These are phyloP conservation scores for Saprolegnia parasitica DNA, from an alignment of 352 stramenopile genomes.

Conservation along the genomic window DNA sequence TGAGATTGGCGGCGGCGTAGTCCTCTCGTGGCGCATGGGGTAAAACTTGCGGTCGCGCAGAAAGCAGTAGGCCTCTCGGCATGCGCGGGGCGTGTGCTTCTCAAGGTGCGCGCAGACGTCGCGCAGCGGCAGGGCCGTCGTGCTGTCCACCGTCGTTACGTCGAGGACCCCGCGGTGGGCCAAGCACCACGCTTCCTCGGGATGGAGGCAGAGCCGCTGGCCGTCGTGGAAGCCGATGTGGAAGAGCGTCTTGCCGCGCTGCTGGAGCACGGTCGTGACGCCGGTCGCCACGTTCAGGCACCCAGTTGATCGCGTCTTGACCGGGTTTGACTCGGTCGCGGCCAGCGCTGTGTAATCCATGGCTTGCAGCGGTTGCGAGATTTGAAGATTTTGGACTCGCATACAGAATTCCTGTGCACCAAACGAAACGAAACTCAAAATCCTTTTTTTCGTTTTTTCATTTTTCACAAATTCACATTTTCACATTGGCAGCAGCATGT, in stretches of 20 bases:
- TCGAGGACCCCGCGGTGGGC: constrained; percentile 46
- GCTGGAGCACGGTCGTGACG: constrained; percentile 61
- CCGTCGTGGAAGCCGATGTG: constrained; percentile 56
- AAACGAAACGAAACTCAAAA: neutral
- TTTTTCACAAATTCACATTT: neutral
- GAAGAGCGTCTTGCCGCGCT: constrained; percentile 67
- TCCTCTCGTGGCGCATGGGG: constrained; percentile 42
- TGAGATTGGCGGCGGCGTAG: constrained; percentile 24
- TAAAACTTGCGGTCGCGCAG: constrained; percentile 67
- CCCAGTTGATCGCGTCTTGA: constrained; percentile 18
- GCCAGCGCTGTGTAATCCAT: neutral
- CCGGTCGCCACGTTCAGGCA: constrained; percentile 38
- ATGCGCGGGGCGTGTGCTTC: constrained; percentile 37
- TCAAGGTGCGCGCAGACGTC: constrained; percentile 32
- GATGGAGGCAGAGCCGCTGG: constrained; percentile 45
- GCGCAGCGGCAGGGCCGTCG: neutral
- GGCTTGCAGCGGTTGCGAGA: too few species aligned
- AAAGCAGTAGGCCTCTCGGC: constrained; percentile 51
- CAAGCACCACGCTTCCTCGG: constrained; percentile 67
- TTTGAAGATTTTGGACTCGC: neutral
- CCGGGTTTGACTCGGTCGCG: constrained; percentile 7
- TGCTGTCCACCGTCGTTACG: neutral
- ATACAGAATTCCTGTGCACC: constrained; percentile 7
- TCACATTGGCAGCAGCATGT: neutral
- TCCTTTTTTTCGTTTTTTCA: neutral